These are phyloP conservation scores for Lunularia cruciata DNA, from an alignment of 225 moss, liverwort and hornwort genomes.

Conservation along the genomic window DNA sequence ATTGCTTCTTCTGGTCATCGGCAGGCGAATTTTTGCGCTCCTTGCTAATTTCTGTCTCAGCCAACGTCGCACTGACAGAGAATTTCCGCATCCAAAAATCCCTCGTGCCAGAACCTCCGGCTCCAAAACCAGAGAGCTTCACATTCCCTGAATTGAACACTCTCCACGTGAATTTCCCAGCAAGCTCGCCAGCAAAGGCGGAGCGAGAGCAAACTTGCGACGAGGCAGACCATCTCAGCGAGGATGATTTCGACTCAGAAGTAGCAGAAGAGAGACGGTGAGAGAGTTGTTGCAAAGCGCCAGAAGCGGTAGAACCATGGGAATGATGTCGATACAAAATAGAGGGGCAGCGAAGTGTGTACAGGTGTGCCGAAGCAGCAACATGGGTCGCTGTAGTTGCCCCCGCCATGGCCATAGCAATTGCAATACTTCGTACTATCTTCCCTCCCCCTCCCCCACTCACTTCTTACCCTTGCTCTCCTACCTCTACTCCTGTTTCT, in stretches of 20 bases:
- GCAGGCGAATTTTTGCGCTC: constrained; percentile 39
- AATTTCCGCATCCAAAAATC: constrained; percentile 36
- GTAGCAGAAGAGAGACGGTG: neutral
- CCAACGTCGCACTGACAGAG: constrained; percentile 52
- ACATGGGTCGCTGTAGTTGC: constrained; percentile 55
- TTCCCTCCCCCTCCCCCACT: neutral
- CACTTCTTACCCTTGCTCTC: too few relatives aligned
- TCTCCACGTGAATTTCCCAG: constrained; percentile 22
- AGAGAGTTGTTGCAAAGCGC: constrained; percentile 28
- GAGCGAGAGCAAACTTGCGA: neutral
- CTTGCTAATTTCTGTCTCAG: constrained; percentile 45
- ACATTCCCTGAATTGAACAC: constrained; percentile 13
- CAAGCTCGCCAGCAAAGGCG: constrained; percentile 11
- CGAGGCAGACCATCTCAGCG: constrained; percentile 1
- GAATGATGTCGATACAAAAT: constrained; percentile 38
- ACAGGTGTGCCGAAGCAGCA: constrained; percentile 61
- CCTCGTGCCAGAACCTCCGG: neutral
- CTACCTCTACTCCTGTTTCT: too few relatives aligned
- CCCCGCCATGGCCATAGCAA: constrained; percentile 64
- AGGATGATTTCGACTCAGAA: neutral
- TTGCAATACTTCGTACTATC: neutral
- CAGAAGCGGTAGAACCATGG: constrained; percentile 36
- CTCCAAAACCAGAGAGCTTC: neutral
- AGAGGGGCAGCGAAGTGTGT: constrained; percentile 51
- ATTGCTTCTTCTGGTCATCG: constrained; percentile 30